A percentile compares a stretch with the other conserved stretches of the same genome.
phyloP scores from a whole-genome alignment of 2,329 filamentous ascomycete genomes.

The Fusarium graminum region DNA sequence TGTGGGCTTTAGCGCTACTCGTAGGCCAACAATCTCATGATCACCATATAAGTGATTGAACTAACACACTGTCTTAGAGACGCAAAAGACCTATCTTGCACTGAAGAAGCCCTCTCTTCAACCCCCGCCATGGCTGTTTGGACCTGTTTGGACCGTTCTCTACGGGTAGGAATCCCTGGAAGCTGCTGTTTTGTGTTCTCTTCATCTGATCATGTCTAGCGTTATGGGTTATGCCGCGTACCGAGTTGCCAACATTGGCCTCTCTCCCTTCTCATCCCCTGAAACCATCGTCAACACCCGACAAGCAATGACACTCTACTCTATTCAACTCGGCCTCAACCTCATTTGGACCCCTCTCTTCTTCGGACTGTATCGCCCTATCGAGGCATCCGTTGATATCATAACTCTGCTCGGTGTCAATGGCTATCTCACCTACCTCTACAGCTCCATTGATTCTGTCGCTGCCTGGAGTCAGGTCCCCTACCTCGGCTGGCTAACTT shows the following conservation, averaged over 20 bases:
- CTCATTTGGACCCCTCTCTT: slow-evolving; percentile 93
- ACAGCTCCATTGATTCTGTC: slow-evolving; percentile 78
- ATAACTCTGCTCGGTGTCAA: slow-evolving; percentile 78
- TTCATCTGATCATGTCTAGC: slow-evolving; percentile 41
- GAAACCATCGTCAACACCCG: slow-evolving; percentile 70
- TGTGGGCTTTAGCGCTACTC: slow-evolving; percentile 77
- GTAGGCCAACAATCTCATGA: slow-evolving; percentile 59
- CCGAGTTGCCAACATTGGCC: slow-evolving; percentile 76
- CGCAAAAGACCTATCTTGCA: slow-evolving; percentile 71
- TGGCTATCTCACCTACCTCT: slow-evolving; percentile 80
- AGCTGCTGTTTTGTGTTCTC: not conserved
- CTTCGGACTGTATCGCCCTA: slow-evolving; percentile 80
- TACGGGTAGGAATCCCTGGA: slow-evolving; percentile 62
- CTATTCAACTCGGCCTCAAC: slow-evolving; percentile 86
- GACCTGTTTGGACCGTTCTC: slow-evolving; percentile 74
- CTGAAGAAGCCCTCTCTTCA: slow-evolving; percentile 76
- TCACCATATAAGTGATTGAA: slow-evolving; percentile 5
- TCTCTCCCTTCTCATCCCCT: slow-evolving; percentile 67
- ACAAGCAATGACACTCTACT: slow-evolving; percentile 83
- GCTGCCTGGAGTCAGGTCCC: slow-evolving; percentile 82
- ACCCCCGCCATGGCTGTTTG: slow-evolving; percentile 72
- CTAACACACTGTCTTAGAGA: slow-evolving; percentile 54
- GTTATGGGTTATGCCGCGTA: slow-evolving; percentile 92
- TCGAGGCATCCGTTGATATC: slow-evolving; percentile 81
- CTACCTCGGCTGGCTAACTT: slow-evolving; percentile 88